These are phyloP conservation scores for Taxillus chinensis DNA, from an alignment of 164 flowering plant species.

Conservation along the genomic window DNA sequence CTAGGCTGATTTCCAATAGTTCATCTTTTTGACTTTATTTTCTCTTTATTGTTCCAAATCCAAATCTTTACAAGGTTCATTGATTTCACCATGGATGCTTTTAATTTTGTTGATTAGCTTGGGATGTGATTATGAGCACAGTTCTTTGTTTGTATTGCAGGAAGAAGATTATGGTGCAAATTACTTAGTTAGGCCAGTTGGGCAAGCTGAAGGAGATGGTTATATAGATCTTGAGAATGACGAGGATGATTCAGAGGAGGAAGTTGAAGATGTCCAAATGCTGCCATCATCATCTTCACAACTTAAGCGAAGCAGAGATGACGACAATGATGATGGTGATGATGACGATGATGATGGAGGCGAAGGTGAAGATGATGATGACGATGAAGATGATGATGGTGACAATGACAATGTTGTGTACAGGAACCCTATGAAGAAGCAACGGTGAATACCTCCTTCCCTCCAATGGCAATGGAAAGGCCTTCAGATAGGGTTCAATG, in stretches of 20 bases:
- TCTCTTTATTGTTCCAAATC: neutral
- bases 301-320: conserved; percentile 52
- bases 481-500: too few relatives aligned
- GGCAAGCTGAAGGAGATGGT: conserved; percentile 34
- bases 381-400: neutral
- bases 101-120: neutral
- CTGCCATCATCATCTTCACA: conserved; percentile 34
- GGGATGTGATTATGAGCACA: neutral
- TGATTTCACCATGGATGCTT: neutral
- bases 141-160: conserved; percentile 17
- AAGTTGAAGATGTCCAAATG: conserved; percentile 46
- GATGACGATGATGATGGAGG: neutral
- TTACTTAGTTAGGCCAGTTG: conserved; percentile 60
- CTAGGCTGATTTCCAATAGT: neutral
- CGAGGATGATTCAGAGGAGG: conserved; percentile 47
- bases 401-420: neutral
- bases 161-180: conserved; percentile 60
- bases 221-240: conserved; percentile 38
- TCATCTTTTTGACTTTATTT: neutral
- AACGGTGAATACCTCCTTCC: too few relatives aligned
- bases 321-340: conserved; percentile 28
- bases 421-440: too few relatives aligned
- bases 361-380: neutral
- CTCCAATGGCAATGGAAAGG: too few relatives aligned
- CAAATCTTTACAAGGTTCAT: neutral